These are phyloP conservation scores for Fusarium metavorans DNA, from an alignment of 2,329 filamentous ascomycete species.

Conservation along the genomic window DNA sequence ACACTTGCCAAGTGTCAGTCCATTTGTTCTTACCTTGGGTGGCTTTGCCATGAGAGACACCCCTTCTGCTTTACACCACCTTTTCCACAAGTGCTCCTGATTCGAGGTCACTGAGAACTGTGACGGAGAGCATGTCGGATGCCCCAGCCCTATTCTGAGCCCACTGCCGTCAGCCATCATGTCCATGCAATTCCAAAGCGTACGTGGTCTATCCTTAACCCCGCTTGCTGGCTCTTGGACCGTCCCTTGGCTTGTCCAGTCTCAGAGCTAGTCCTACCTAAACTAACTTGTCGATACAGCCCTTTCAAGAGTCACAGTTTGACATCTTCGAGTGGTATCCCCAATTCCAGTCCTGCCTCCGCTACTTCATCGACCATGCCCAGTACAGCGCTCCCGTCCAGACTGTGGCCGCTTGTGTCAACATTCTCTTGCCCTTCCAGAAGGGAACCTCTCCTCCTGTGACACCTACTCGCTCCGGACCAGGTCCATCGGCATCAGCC, in stretches of 20 bases:
- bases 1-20: conserved; percentile 7
- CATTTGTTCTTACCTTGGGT: not conserved
- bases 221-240: conserved; percentile 4
- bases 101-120: not conserved
- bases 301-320: conserved; percentile 66
- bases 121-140: conserved; percentile 3
- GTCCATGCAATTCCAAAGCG: conserved; percentile 44
- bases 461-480: conserved; percentile 53
- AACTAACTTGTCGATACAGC: conserved; percentile 48
- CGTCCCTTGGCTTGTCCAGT: conserved; percentile 5
- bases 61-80: conserved; percentile 10
- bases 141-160: not conserved
- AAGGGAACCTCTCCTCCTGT: conserved; percentile 57
- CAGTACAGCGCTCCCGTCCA: conserved; percentile 87
- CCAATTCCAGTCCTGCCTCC: conserved; percentile 88
- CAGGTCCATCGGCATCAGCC: conserved; percentile 43
- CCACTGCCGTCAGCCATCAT: conserved; percentile 20
- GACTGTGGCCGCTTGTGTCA: conserved; percentile 89
- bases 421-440: conserved; percentile 91
- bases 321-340: conserved; percentile 95
- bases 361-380: conserved; percentile 91
- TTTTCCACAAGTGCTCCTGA: conserved; percentile 9
- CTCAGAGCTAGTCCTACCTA: conserved; percentile 4
- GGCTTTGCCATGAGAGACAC: conserved; percentile 10
- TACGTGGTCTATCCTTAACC: conserved; percentile 23